These are phyloP conservation scores for Sclerotinia borealis DNA, from an alignment of 2,329 filamentous ascomycete species.

Conservation along the genomic window DNA sequence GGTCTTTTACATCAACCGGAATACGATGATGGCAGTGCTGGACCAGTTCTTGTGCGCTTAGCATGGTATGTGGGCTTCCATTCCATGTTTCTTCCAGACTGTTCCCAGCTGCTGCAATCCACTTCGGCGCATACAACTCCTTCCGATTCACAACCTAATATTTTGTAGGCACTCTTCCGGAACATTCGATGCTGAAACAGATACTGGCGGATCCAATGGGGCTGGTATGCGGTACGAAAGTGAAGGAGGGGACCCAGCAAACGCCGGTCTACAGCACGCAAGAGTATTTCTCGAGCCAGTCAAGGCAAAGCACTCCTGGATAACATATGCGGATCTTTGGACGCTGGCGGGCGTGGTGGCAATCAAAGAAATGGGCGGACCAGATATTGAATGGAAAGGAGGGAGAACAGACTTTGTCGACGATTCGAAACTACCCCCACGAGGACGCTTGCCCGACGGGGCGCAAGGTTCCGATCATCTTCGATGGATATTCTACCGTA, in stretches of 20 bases:
- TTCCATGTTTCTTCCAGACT: background rate
- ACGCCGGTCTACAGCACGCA: constrained; percentile 58
- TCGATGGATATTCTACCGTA: constrained; percentile 50
- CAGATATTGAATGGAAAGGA: constrained; percentile 48
- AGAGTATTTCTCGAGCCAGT: constrained; percentile 58
- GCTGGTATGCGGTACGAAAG: constrained; percentile 61
- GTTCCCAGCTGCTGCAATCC: background rate
- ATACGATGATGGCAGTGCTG: constrained; percentile 60
- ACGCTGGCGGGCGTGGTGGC: constrained; percentile 55
- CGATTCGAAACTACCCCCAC: constrained; percentile 51
- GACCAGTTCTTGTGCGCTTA: constrained; percentile 56
- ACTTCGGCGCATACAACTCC: background rate
- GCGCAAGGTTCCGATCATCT: constrained; percentile 49
- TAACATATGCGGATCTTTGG: constrained; percentile 62
- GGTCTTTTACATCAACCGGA: constrained; percentile 50
- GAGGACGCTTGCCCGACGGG: constrained; percentile 50
- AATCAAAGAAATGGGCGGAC: constrained; percentile 55
- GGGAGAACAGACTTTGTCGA: constrained; percentile 59
- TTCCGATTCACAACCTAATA: background rate
- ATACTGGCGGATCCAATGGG: constrained; percentile 59
- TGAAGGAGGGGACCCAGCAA: constrained; percentile 59
- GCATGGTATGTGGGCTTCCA: constrained; percentile 44
- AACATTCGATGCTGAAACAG: constrained; percentile 52
- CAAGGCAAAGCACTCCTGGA: constrained; percentile 53
- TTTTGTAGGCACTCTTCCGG: constrained; percentile 52